Conservation (phyloP, 2,329 filamentous ascomycete species). For the Cladophialophora psammophila region DNA sequence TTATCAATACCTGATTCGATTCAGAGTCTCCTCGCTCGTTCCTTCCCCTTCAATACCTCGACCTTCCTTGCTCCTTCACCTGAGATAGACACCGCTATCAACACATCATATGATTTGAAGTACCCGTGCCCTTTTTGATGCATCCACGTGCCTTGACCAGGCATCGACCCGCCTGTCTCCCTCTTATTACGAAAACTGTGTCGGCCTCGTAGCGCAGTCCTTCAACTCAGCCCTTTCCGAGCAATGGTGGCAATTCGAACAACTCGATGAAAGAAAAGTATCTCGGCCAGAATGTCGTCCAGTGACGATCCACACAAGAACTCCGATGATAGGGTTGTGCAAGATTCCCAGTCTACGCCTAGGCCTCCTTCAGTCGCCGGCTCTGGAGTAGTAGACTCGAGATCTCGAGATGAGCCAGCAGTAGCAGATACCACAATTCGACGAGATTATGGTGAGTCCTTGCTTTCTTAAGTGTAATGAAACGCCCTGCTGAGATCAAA, state of each 20-base stretch:
- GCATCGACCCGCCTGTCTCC: constrained; percentile 16
- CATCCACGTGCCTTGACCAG: constrained; percentile 19
- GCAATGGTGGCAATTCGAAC: neutral
- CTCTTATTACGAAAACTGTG: constrained; percentile 5
- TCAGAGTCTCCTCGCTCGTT: constrained; percentile 1
- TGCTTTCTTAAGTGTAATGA: neutral
- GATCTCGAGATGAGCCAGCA: constrained; percentile 13
- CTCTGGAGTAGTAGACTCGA: constrained; percentile 2
- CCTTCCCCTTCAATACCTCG: neutral
- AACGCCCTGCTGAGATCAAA: constrained; percentile 14
- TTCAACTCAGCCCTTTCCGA: neutral
- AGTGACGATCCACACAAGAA: constrained; percentile 25
- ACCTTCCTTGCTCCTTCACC: constrained; percentile 9
- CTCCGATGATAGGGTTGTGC: constrained; percentile 17
- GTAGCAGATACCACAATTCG: constrained; percentile 25
- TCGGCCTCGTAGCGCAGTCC: neutral
- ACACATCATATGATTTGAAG: constrained; percentile 28
- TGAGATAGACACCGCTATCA: constrained; percentile 7
- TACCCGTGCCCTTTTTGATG: constrained; percentile 24
- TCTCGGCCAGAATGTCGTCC: constrained; percentile 26
- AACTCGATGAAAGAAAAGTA: constrained; percentile 1
- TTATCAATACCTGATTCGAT: constrained; percentile 15
- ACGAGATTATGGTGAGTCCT: constrained; percentile 32
- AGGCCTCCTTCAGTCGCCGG: constrained; percentile 11
- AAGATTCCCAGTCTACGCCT: constrained; percentile 22